Evolutionary conservation across 345 rosid species (phyloP).

Genomic region (Sonneratia alba): DNA sequence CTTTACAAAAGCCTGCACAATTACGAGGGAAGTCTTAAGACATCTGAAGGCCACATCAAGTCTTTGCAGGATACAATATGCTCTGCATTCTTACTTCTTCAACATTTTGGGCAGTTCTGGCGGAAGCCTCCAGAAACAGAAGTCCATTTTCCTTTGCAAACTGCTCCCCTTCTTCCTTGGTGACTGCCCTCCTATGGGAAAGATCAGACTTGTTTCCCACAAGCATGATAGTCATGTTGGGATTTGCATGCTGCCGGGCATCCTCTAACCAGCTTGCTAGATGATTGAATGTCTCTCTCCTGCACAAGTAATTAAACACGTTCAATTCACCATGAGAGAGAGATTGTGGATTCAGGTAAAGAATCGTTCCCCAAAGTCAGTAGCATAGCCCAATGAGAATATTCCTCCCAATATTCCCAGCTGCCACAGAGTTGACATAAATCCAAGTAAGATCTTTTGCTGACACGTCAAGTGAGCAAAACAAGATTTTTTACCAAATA

Average conservation of each 20-base stretch:
- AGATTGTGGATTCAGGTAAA: not conserved
- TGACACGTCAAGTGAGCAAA: not conserved
- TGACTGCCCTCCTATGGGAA: conserved; percentile 80
- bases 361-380: not conserved
- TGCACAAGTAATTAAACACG: conserved; percentile 13
- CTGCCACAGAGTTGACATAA: not conserved
- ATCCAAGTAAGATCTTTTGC: not conserved
- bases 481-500: not conserved
- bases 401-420: no score
- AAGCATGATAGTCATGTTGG: conserved; percentile 90
- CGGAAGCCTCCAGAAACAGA: conserved; percentile 88
- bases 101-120: conserved; percentile 94
- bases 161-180: conserved; percentile 97
- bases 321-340: not conserved
- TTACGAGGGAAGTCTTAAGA: not conserved
- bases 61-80: not conserved
- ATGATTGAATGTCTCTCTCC: conserved; percentile 99
- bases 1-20: conserved; percentile 67
- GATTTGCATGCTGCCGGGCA: conserved; percentile 97
- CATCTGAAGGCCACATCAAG: not conserved
- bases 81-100: conserved; percentile 59
- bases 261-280: conserved; percentile 96
- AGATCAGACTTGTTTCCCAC: conserved; percentile 92
- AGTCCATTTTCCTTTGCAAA: conserved; percentile 95
- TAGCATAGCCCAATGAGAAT: not conserved